A percentile compares a stretch with the other conserved stretches of the same genome.
Conservation (phyloP, 2,329 filamentous ascomycete genomes). For the Aspergillus hortae region DNA sequence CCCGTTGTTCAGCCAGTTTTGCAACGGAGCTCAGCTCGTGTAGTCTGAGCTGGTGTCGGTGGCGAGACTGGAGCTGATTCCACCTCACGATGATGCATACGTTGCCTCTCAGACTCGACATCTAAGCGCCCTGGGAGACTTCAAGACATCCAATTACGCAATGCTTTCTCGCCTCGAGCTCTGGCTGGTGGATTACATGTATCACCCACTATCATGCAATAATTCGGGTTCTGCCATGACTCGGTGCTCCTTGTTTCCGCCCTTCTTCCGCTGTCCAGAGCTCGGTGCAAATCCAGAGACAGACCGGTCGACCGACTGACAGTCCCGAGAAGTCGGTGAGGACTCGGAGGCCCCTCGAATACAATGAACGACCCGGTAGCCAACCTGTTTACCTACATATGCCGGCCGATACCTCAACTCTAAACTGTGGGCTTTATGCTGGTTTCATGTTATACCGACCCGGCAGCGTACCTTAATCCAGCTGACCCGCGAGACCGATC, state of each 20-base stretch:
- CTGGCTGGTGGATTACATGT: neutral
- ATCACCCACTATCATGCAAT: slow-evolving; percentile 4
- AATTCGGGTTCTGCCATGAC: neutral
- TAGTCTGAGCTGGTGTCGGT: neutral
- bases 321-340: neutral
- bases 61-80: neutral
- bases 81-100: neutral
- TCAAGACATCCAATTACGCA: neutral
- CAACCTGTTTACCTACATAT: neutral
- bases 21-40: neutral
- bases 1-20: neutral
- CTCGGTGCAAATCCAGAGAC: neutral
- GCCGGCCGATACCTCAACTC: neutral
- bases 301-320: neutral
- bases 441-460: neutral
- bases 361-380: neutral
- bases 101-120: neutral
- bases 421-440: neutral
- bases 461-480: neutral
- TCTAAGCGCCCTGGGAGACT: neutral
- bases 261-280: neutral
- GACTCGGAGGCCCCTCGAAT: neutral
- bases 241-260: neutral
- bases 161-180: neutral
- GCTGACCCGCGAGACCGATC: slow-evolving; percentile 1